Evolutionary conservation across 2,329 filamentous ascomycete genomes (phyloP), one percentile per base, ranked within the genome.

Genomic region (Emmonsiellopsis sp.): DNA sequence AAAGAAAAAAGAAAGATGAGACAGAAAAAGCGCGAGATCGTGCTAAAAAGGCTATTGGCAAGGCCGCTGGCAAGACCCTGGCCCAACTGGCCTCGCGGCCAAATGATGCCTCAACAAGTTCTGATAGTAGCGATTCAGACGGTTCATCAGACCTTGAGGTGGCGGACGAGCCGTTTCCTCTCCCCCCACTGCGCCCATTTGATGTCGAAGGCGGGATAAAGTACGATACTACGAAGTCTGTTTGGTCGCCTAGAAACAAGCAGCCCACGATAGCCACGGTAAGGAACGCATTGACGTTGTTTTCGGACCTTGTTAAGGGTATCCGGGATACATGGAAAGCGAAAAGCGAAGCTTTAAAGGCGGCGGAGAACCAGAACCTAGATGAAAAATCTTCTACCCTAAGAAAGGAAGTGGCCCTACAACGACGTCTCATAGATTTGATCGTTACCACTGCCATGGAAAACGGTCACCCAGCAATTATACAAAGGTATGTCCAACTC

Each of bases 321-420:
- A 75, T 84, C 53, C 76, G 81, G 55, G 81, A 84, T 63, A 71
- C 77, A 39, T 85, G 81, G 81, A 83, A 82, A 62, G 68, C 73
- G 36, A 79, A 80, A 59, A 75, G 71, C 43, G 75, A 77, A 57
- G 75, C 76, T 27, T 72, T 84, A 57, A 75, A 78, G 57, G 71
- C 78, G 57, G 81, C 82, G 9, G 79, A 82, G 60, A 77, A 80
- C 55, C 74, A 79, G 64, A 78, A 80, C 61, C 72, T 77, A 60
- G 72, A 71, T 56, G 69, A 74, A 49, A 78, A 81, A 63, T 71
- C 82, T 13, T 72, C 76, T 9, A 65, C 76, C 46, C 69, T 84
- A 17, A 80, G 78, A 61, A 76, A 77, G 58, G 72, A 80, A 54
- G 82, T 83, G 36, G 71, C 77, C 49, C 74, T 77, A 58, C 79